Conservation (phyloP, 2,329 filamentous ascomycete genomes). For the Fusarium sp. region DNA sequence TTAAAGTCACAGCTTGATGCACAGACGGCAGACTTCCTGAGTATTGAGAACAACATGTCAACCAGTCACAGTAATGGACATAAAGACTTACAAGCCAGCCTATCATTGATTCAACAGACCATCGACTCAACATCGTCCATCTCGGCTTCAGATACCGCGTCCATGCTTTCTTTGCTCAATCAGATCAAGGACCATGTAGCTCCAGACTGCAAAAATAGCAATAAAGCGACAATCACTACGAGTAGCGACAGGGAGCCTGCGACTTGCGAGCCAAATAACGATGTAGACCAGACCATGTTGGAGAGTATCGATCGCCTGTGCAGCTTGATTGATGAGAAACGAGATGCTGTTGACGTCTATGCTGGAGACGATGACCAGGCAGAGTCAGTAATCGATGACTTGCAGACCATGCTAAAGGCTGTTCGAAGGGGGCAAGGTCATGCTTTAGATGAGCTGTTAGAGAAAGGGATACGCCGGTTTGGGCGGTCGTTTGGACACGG, state of each 20-base stretch:
- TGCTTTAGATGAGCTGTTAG: neutral
- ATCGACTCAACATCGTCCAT: neutral
- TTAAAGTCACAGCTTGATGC: neutral
- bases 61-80: neutral
- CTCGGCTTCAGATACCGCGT: neutral
- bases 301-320: conserved; percentile 8
- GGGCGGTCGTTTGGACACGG: conserved; percentile 1
- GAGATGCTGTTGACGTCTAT: conserved; percentile 1
- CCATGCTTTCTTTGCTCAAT: neutral
- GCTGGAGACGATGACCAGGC: conserved; percentile 2
- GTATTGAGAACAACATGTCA: neutral
- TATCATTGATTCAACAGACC: neutral
- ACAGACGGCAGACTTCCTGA: neutral
- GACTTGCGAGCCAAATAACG: neutral
- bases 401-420: neutral
- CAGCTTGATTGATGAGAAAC: conserved; percentile 1
- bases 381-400: neutral
- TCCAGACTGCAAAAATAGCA: neutral
- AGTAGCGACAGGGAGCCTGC: neutral
- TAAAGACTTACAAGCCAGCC: neutral
- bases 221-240: too few species aligned
- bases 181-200: neutral
- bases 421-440: neutral
- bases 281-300: neutral
- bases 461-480: neutral